These are phyloP conservation scores for Vigna hirtella DNA, from an alignment of 306 rosid genomes.

Conservation along the genomic window DNA sequence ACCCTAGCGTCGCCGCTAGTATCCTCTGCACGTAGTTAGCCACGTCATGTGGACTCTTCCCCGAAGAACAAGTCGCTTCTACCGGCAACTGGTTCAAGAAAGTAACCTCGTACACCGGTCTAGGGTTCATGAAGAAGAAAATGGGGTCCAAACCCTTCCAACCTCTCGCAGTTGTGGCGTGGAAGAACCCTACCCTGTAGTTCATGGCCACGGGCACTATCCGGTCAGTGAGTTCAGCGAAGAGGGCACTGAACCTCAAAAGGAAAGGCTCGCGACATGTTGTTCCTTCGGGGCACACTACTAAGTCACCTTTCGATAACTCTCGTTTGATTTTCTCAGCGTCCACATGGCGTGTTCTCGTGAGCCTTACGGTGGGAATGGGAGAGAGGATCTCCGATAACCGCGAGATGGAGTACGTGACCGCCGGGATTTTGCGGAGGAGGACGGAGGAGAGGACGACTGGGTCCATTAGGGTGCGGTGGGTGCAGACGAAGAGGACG, in stretches of 20 bases:
- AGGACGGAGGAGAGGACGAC: constrained; percentile 79
- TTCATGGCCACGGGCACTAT: constrained; percentile 99
- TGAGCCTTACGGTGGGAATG: constrained; percentile 79
- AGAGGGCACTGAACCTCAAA: constrained; percentile 75
- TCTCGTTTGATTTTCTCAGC: constrained; percentile 68
- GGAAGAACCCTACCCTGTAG: constrained; percentile 89
- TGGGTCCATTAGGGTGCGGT: constrained; percentile 94
- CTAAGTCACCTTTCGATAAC: constrained; percentile 74
- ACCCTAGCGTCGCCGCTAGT: constrained; percentile 83
- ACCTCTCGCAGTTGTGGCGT: constrained; percentile 92
- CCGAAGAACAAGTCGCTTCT: constrained; percentile 88
- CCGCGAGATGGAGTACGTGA: constrained; percentile 89
- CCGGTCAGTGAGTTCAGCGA: constrained; percentile 82
- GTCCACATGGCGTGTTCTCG: constrained; percentile 70
- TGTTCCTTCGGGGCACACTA: constrained; percentile 95
- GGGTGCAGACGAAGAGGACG: constrained; percentile 92
- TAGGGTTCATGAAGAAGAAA: constrained; percentile 96
- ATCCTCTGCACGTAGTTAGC: constrained; percentile 94
- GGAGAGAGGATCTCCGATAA: constrained; percentile 84
- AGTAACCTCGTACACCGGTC: constrained; percentile 89
- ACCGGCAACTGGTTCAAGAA: constrained; percentile 85
- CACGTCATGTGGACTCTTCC: constrained; percentile 89
- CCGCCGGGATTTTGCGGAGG: constrained; percentile 73
- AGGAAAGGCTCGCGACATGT: constrained; percentile 97
- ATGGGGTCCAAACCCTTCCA: constrained; percentile 88